These are phyloP conservation scores for Cercospora sp. DNA, from an alignment of 2,329 filamentous ascomycete genomes.

Conservation along the genomic window DNA sequence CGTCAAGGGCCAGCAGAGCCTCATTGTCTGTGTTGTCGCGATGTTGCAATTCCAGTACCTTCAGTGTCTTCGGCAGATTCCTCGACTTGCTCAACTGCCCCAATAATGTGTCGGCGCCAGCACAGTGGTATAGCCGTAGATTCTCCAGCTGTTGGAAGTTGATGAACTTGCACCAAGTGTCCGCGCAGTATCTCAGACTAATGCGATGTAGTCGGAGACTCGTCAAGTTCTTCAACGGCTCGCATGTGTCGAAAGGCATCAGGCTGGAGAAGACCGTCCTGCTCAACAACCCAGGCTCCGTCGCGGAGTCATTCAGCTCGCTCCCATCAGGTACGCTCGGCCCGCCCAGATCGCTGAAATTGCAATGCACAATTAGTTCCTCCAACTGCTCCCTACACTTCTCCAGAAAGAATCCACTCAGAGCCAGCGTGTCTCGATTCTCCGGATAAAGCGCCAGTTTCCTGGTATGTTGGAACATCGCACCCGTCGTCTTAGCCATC, in stretches of 20 bases:
- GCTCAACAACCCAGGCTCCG: conserved; percentile 49
- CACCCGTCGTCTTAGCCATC: conserved; percentile 42
- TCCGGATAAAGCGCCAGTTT: conserved; percentile 53
- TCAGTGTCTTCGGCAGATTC: conserved; percentile 48
- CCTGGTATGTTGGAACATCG: conserved; percentile 45
- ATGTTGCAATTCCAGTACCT: conserved; percentile 51
- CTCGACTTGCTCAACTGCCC: conserved; percentile 50
- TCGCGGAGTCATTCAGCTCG: conserved; percentile 51
- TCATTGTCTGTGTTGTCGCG: conserved; percentile 52
- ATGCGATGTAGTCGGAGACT: conserved; percentile 50
- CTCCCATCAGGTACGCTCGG: conserved; percentile 32
- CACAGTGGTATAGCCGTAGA: conserved; percentile 48
- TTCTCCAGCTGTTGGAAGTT: conserved; percentile 48
- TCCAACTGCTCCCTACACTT: conserved; percentile 45
- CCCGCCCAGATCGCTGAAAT: conserved; percentile 43
- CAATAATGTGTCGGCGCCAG: conserved; percentile 50
- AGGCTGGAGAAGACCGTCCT: conserved; percentile 51
- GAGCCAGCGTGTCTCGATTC: conserved; percentile 47
- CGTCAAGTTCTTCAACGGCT: conserved; percentile 46
- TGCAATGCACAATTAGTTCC: conserved; percentile 51
- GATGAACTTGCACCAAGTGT: conserved; percentile 51
- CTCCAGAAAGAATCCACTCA: conserved; percentile 47
- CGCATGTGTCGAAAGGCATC: conserved; percentile 50
- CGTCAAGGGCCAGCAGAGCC: conserved; percentile 49
- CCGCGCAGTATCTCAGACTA: conserved; percentile 49